phyloP scores from a whole-genome alignment of 2,329 filamentous ascomycete genomes.

The Venturia oleaginea region DNA sequence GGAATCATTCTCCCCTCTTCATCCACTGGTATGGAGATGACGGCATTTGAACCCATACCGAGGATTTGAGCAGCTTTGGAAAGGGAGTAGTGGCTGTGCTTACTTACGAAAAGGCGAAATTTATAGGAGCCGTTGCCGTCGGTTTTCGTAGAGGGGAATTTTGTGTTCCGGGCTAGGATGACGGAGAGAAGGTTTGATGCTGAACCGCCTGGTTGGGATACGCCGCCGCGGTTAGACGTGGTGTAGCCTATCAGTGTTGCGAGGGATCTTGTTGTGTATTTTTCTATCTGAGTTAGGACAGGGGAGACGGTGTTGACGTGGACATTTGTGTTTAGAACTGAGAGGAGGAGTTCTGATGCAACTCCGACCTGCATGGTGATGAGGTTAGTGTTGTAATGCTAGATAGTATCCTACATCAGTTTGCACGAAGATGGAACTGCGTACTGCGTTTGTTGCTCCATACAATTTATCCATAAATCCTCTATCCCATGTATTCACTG shows the following conservation, averaged over 20 bases:
- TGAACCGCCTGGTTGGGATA: slow-evolving; percentile 70
- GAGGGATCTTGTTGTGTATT: slow-evolving; percentile 63
- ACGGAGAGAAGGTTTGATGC: slow-evolving; percentile 80
- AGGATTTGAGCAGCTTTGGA: slow-evolving; percentile 91
- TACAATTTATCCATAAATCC: slow-evolving; percentile 96
- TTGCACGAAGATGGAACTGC: slow-evolving; percentile 24
- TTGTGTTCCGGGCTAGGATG: slow-evolving; percentile 75
- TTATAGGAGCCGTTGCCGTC: slow-evolving; percentile 47
- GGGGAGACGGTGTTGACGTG: slow-evolving; percentile 95
- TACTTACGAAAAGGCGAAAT: slow-evolving; percentile 81
- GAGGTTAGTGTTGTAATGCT: slow-evolving; percentile 4
- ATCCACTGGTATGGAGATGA: slow-evolving; percentile 69
- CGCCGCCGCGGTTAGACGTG: slow-evolving; percentile 59
- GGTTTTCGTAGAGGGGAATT: slow-evolving; percentile 70
- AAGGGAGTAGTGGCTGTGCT: slow-evolving; percentile 87
- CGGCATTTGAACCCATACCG: slow-evolving; percentile 68
- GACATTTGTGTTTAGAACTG: slow-evolving; percentile 82
- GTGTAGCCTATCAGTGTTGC: slow-evolving; percentile 69
- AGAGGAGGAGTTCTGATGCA: slow-evolving; percentile 73
- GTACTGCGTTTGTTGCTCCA: slow-evolving; percentile 72
- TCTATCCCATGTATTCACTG: slow-evolving; percentile 97
- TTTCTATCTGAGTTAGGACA: slow-evolving; percentile 78
- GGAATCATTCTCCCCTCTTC: slow-evolving; percentile 61
- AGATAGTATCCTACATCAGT: too few species aligned
- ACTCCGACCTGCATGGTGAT: slow-evolving; percentile 55